Percentiles rank a stretch among this genome's conserved stretches.
These are phyloP conservation scores for Cyclotella kingstonii DNA, from an alignment of 108 stramenopile genomes.

Conservation along the genomic window DNA sequence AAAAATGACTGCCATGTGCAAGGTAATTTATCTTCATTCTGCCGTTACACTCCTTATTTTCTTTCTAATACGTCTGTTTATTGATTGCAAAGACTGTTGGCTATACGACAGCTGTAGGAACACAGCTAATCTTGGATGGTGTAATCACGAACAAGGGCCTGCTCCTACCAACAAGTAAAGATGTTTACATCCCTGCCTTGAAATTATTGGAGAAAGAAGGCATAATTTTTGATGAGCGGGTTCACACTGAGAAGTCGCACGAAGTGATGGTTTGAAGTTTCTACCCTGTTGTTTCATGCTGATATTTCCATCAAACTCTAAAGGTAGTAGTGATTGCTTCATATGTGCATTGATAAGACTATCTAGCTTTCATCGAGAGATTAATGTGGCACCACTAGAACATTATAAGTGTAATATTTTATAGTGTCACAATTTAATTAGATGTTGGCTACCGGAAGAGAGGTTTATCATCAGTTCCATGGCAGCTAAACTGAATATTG, in stretches of 20 bases:
- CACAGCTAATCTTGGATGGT: slow-evolving; percentile 60
- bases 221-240: slow-evolving; percentile 15
- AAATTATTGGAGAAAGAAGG: slow-evolving; percentile 23
- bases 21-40: slow-evolving; percentile 6
- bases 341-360: no score
- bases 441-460: no score
- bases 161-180: slow-evolving; percentile 25
- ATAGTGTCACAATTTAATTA: no score
- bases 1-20: slow-evolving; percentile 68
- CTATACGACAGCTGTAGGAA: slow-evolving; percentile 60
- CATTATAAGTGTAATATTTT: no score
- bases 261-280: no score
- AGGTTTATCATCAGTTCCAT: no score
- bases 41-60: background rate
- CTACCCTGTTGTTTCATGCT: no score
- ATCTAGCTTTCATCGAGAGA: no score
- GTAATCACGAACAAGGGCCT: slow-evolving; percentile 22
- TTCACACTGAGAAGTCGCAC: slow-evolving; percentile 19
- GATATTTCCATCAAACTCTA: no score
- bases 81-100: slow-evolving; percentile 55
- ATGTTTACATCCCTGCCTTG: slow-evolving; percentile 25
- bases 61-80: background rate
- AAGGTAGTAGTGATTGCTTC: no score
- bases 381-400: no score
- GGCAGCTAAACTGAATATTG: no score